Evolutionary conservation across 768 basidiomycete genomes (phyloP).

Genomic region (Rhodotorula kratochvilovae): DNA sequence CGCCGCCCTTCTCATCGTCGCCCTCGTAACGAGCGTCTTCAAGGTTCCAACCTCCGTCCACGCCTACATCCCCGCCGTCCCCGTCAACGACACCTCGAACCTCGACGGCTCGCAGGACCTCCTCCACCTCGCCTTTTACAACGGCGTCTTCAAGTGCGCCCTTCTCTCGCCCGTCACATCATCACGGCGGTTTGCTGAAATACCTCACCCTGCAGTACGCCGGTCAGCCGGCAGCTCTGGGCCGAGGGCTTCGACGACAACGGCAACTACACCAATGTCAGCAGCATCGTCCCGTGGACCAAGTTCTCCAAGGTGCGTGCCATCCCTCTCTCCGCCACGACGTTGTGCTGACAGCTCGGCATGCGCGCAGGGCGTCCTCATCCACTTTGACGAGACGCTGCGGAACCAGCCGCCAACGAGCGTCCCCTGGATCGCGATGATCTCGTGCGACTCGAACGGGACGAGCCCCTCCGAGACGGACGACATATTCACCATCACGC

Average conservation of each 20-base stretch:
- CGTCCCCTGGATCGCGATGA: conserved; percentile 87
- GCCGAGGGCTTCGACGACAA: conserved; percentile 23
- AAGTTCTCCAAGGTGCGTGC: conserved; percentile 29
- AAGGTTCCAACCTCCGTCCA: not conserved
- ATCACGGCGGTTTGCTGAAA: too few species aligned
- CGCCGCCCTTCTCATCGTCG: not conserved
- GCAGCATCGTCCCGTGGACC: conserved; percentile 52
- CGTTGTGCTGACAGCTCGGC: not conserved
- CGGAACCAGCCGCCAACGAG: conserved; percentile 49
- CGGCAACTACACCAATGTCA: conserved; percentile 58
- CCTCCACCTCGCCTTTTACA: conserved; percentile 19
- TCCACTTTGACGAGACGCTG: conserved; percentile 70
- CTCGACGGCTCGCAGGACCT: conserved; percentile 49
- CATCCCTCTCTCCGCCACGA: not conserved
- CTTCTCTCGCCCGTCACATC: not conserved
- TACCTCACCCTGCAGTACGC: too few species aligned
- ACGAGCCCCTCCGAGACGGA: conserved; percentile 52
- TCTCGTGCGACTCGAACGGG: conserved; percentile 74
- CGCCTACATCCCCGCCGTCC: conserved; percentile 41
- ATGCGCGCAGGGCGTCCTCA: conserved; percentile 60
- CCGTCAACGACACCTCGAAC: conserved; percentile 62
- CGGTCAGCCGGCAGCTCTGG: conserved; percentile 19
- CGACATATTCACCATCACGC: conserved; percentile 79
- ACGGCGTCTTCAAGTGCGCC: conserved; percentile 30
- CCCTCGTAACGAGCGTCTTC: not conserved